Evolutionary conservation across 495 filamentous ascomycete genomes (phyloP), one percentile per base, ranked within the genome.

Genomic region (Tirmania nivea): DNA sequence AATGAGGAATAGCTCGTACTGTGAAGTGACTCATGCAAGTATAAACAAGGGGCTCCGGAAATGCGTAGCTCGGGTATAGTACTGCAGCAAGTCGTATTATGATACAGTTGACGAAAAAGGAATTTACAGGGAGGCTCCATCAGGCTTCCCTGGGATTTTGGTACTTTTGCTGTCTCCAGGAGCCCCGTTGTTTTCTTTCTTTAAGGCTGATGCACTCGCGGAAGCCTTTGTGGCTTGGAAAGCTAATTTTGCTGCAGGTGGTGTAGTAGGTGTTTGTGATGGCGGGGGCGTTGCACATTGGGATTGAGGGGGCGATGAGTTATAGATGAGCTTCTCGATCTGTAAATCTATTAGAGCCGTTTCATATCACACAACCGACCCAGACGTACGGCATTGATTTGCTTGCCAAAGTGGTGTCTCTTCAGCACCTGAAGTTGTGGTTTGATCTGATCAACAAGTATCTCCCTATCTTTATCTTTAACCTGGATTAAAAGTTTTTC

Each of bases 401-500:
- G 85, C 61, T 88, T 88, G 48, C 82, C 82, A 54, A 78, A 81
- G 57, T 76, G 78, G 54, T 73, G 76, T 57, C 80, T 83, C 68
- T 86, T 92, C 20, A 89, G 66, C 49, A 74, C 71, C 20, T 71
- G 69, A 14, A 97, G 72, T 51, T 89, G 74, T 2, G 84, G 81
- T 60, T 78, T 79, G 59, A 94, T 79, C 49, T 79, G 69, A 16
- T 84, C 78, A 20, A 84, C 70, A 16, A 95, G 78, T 12, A 70
- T 66, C 20, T 76, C 74, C 21, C 75, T 74, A 54, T 93, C 84
- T 0, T 68, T 64, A 10, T 74, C 76, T 53, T 77, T 72, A 2
- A 94, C 70, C 52, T 80, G 74, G 8, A 74, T 77, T 49, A 92
- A 72, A 21, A 94, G 73, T 68, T 85, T 88, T 68, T 92, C 85